These are phyloP conservation scores for Spinellus fusiger DNA, from an alignment of 192 early-diverging fungal genomes.

Conservation along the genomic window DNA sequence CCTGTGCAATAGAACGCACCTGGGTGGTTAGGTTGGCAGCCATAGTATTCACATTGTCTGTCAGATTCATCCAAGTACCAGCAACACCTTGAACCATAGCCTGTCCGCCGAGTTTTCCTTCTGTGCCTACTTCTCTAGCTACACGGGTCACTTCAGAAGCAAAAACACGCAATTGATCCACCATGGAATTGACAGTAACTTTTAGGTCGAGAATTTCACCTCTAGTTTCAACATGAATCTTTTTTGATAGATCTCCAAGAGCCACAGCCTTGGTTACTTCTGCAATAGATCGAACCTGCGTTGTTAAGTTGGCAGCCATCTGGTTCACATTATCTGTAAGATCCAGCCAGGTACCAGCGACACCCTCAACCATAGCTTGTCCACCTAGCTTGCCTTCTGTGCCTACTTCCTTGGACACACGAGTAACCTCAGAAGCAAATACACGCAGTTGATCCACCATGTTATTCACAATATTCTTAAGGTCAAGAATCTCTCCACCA, in stretches of 20 bases:
- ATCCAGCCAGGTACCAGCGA: constrained; percentile 53
- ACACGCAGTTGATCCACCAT: constrained; percentile 60
- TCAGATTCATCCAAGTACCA: constrained; percentile 45
- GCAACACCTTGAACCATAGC: constrained; percentile 30
- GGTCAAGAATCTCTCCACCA: constrained; percentile 57
- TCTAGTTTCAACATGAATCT: constrained; percentile 30
- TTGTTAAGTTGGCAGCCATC: constrained; percentile 48
- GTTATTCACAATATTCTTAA: constrained; percentile 57
- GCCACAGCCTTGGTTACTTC: constrained; percentile 45
- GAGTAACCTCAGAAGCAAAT: constrained; percentile 52
- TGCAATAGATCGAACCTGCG: constrained; percentile 55
- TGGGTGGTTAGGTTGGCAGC: constrained; percentile 45
- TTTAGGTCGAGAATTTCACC: constrained; percentile 49
- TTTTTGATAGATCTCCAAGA: constrained; percentile 36
- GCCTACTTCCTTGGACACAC: constrained; percentile 55
- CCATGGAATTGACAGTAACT: constrained; percentile 39
- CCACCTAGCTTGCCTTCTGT: constrained; percentile 50
- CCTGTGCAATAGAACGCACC: constrained; percentile 43
- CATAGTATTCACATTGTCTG: constrained; percentile 50
- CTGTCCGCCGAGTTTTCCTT: constrained; percentile 30
- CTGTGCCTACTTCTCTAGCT: constrained; percentile 28
- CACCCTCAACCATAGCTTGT: constrained; percentile 38
- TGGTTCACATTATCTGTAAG: constrained; percentile 48
- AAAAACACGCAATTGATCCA: constrained; percentile 42
- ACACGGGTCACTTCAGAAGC: constrained; percentile 39